Percentiles rank a stretch among this genome's conserved stretches.
Conservation (phyloP, 352 stramenopile genomes). For the Phytophthora multivora region DNA sequence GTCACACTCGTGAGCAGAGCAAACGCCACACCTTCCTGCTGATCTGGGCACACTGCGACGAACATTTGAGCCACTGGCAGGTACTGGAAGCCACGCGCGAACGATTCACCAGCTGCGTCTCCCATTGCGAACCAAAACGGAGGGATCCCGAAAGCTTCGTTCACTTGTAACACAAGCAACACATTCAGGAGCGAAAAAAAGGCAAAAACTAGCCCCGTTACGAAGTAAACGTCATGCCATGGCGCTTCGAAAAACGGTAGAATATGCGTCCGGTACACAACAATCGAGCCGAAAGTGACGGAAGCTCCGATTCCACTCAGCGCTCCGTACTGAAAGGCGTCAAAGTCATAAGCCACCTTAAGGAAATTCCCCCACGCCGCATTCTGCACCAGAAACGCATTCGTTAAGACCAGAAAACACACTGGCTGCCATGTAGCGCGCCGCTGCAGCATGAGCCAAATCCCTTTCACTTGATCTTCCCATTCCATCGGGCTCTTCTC, state of each 20-base stretch:
- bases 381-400: constrained; percentile 73
- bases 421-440: constrained; percentile 80
- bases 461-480: constrained; percentile 38
- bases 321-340: constrained; percentile 80
- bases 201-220: constrained; percentile 61
- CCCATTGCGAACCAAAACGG: constrained; percentile 83
- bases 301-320: constrained; percentile 68
- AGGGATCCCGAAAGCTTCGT: constrained; percentile 60
- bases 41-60: constrained; percentile 71
- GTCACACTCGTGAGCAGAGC: constrained; percentile 78
- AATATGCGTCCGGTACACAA: constrained; percentile 60
- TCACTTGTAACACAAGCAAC: constrained; percentile 66
- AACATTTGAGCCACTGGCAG: constrained; percentile 81
- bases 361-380: constrained; percentile 84
- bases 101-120: constrained; percentile 67
- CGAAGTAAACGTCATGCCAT: constrained; percentile 71
- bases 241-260: constrained; percentile 43
- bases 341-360: constrained; percentile 69
- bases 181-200: constrained; percentile 77
- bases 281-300: constrained; percentile 68
- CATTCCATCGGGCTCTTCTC: constrained; percentile 33
- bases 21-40: constrained; percentile 79
- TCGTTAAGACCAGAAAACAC: constrained; percentile 68
- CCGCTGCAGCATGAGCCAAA: constrained; percentile 71
- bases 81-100: constrained; percentile 79